Conservation (phyloP, 495 filamentous ascomycete species). For the Tricharina praecox region DNA sequence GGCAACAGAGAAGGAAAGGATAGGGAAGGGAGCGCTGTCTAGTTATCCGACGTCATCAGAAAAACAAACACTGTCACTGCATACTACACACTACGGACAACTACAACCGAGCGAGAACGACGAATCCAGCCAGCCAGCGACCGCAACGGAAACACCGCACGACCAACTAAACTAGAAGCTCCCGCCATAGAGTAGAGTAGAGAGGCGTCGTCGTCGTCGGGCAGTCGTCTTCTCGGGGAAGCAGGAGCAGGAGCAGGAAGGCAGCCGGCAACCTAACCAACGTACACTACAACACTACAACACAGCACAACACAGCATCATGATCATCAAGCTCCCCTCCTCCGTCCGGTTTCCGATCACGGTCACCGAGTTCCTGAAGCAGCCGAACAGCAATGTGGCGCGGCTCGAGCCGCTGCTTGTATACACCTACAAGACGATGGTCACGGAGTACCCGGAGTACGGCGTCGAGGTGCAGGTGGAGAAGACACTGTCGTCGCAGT, state of each 20-base stretch:
- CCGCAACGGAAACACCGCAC: no score
- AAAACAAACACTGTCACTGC: no score
- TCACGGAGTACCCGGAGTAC: slow-evolving; percentile 54
- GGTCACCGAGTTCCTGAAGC: slow-evolving; percentile 68
- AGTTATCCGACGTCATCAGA: no score
- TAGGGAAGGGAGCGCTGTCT: no score
- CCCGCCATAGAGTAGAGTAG: no score
- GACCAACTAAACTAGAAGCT: no score
- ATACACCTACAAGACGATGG: slow-evolving; percentile 64
- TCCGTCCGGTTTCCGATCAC: slow-evolving; percentile 81
- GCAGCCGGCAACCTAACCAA: no score
- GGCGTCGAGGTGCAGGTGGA: slow-evolving; percentile 50
- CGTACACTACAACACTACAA: neutral
- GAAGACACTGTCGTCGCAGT: slow-evolving; percentile 55
- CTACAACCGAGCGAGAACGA: no score
- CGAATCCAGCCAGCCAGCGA: no score
- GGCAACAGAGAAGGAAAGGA: no score
- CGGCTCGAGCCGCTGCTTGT: slow-evolving; percentile 60
- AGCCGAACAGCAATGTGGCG: slow-evolving; percentile 53
- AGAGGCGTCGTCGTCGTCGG: no score
- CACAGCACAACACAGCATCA: neutral
- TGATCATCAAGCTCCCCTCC: slow-evolving; percentile 27
- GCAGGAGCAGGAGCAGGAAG: neutral
- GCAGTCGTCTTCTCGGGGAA: neutral
- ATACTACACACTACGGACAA: no score